Conservation (phyloP, 345 rosid genomes). For the Fremontodendron californicum region DNA sequence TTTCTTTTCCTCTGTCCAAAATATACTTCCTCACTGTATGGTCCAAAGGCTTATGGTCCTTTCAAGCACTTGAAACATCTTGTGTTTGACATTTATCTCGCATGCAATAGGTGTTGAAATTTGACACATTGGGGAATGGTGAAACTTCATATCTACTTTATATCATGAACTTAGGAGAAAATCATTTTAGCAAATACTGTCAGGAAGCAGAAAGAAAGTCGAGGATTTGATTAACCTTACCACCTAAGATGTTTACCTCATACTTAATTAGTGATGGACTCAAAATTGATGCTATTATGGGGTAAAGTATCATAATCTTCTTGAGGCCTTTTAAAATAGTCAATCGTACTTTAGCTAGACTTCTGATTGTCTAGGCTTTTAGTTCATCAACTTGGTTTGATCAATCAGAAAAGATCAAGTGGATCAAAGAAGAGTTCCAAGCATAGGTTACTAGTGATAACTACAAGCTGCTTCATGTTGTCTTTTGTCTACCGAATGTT, state of each 20-base stretch:
- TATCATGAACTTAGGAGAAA: neutral
- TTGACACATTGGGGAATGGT: neutral
- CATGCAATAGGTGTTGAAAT: neutral
- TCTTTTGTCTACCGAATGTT: neutral
- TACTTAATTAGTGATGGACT: neutral
- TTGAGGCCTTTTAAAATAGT: neutral
- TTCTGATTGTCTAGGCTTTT: neutral
- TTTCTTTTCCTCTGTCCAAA: neutral
- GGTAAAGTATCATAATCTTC: neutral
- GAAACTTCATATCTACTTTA: neutral
- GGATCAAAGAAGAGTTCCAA: neutral
- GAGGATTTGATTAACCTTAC: neutral
- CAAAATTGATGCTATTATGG: neutral
- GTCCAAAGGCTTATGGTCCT: neutral
- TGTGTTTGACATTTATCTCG: neutral
- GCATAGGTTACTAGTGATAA: neutral
- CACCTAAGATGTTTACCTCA: neutral
- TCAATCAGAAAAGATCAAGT: neutral
- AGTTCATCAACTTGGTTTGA: neutral
- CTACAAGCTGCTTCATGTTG: neutral
- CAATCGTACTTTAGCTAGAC: neutral
- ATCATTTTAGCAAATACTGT: neutral
- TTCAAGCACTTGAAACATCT: neutral
- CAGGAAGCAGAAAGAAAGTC: neutral
- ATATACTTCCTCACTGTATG: neutral